A percentile compares a stretch with the other conserved stretches of the same genome.
Conservation (phyloP, 805 yeast species). For the Lipomyces sp. region DNA sequence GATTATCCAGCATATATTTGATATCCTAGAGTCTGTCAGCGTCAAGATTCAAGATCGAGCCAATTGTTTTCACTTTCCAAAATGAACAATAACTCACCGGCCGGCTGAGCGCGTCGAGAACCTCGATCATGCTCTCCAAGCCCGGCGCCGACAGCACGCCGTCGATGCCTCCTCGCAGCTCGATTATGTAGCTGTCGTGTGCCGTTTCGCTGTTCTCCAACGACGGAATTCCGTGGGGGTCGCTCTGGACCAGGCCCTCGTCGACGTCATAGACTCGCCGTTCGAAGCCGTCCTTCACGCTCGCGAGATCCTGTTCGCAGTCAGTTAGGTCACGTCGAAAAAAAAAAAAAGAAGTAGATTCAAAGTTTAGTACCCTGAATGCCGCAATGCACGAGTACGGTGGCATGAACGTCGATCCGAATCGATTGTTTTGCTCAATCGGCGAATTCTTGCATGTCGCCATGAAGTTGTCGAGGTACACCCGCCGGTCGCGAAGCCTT, state of each 20-base stretch:
- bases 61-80: neutral
- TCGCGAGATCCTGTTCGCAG: constrained; percentile 17
- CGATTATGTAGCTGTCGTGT: constrained; percentile 54
- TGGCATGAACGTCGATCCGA: constrained; percentile 13
- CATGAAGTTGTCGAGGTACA: constrained; percentile 1
- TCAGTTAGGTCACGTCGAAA: too few relatives aligned
- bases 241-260: constrained; percentile 7
- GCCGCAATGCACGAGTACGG: constrained; percentile 23
- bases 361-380: constrained; percentile 6
- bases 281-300: constrained; percentile 14
- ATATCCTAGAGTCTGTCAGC: constrained; percentile 39
- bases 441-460: constrained; percentile 7
- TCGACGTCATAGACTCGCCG: constrained; percentile 6
- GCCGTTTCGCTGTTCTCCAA: constrained; percentile 43
- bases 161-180: constrained; percentile 49
- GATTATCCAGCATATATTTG: constrained; percentile 55
- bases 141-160: constrained; percentile 49
- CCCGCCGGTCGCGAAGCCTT: neutral
- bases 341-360: neutral
- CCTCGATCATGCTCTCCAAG: constrained; percentile 40
- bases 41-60: too few relatives aligned
- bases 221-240: neutral
- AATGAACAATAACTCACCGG: constrained; percentile 9
- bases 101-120: constrained; percentile 38
- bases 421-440: neutral